Conservation (phyloP, 192 early-diverging fungal species). For the Phycomyces nitens region DNA sequence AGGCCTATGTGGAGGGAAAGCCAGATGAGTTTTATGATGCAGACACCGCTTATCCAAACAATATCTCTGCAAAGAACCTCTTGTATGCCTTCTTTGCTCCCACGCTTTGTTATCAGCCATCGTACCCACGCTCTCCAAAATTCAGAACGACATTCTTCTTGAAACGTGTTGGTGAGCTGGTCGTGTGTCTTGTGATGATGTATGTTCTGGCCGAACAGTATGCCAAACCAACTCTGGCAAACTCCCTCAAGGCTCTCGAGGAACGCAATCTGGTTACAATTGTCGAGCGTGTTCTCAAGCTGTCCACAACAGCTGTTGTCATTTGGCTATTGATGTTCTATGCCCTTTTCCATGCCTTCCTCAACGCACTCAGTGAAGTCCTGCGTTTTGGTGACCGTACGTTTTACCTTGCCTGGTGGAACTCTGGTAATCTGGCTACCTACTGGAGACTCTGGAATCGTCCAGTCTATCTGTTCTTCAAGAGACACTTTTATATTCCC, state of each 20-base stretch:
- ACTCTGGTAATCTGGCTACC: conserved; percentile 66
- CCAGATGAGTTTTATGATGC: conserved; percentile 39
- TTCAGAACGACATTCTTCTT: conserved; percentile 72
- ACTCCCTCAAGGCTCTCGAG: conserved; percentile 72
- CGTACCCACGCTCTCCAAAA: conserved; percentile 65
- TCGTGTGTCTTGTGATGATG: conserved; percentile 65
- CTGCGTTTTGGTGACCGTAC: conserved; percentile 83
- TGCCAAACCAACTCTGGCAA: conserved; percentile 73
- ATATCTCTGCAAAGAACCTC: conserved; percentile 62
- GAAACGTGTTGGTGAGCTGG: conserved; percentile 75
- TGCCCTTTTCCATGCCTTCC: conserved; percentile 72
- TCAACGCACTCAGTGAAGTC: conserved; percentile 81
- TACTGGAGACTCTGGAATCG: conserved; percentile 94
- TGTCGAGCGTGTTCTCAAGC: conserved; percentile 83
- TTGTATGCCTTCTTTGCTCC: conserved; percentile 78
- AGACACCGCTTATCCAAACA: conserved; percentile 64
- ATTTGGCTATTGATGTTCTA: conserved; percentile 94
- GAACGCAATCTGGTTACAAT: conserved; percentile 60
- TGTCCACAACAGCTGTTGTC: conserved; percentile 68
- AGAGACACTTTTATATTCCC: conserved; percentile 85
- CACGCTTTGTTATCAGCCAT: conserved; percentile 85
- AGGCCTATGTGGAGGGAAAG: conserved; percentile 31
- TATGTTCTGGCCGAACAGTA: conserved; percentile 79
- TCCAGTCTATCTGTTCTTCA: conserved; percentile 84
- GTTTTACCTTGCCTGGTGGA: conserved; percentile 93